These are phyloP conservation scores for Phialemonium atrogriseum DNA, from an alignment of 2,329 filamentous ascomycete species.

Conservation along the genomic window DNA sequence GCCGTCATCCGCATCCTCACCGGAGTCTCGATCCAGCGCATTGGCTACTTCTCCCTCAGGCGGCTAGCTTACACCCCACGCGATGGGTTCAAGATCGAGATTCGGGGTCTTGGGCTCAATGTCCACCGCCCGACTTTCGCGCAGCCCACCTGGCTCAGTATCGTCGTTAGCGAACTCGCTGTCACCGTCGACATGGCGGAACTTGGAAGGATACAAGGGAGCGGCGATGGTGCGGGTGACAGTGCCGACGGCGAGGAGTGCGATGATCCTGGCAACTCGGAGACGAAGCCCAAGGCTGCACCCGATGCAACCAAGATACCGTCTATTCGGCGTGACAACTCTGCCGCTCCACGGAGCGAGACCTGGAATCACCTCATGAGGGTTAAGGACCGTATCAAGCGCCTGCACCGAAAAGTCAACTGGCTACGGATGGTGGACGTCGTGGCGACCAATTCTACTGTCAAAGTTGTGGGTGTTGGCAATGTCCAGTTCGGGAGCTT, in stretches of 20 bases:
- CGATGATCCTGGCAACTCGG: conserved; percentile 9
- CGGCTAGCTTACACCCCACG: conserved; percentile 82
- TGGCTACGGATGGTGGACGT: conserved; percentile 89
- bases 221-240: conserved; percentile 18
- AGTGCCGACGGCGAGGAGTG: conserved; percentile 9
- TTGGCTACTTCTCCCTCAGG: conserved; percentile 87
- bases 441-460: conserved; percentile 69
- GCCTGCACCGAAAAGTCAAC: conserved; percentile 74
- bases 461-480: conserved; percentile 74
- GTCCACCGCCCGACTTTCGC: conserved; percentile 93
- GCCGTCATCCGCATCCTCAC: conserved; percentile 87
- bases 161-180: conserved; percentile 78
- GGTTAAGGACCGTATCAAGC: conserved; percentile 79
- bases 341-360: conserved; percentile 46
- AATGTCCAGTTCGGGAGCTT: conserved; percentile 78
- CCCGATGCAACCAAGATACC: conserved; percentile 16
- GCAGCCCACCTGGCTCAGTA: conserved; percentile 91
- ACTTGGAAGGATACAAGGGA: conserved; percentile 26
- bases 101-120: conserved; percentile 79
- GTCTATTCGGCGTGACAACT: conserved; percentile 19
- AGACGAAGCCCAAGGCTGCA: conserved; percentile 12
- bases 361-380: conserved; percentile 74
- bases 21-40: conserved; percentile 88
- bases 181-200: conserved; percentile 72
- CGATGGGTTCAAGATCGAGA: conserved; percentile 83